Evolutionary conservation across 106 monocot species (phyloP).

Genomic region (Xerophyta viscosa): DNA sequence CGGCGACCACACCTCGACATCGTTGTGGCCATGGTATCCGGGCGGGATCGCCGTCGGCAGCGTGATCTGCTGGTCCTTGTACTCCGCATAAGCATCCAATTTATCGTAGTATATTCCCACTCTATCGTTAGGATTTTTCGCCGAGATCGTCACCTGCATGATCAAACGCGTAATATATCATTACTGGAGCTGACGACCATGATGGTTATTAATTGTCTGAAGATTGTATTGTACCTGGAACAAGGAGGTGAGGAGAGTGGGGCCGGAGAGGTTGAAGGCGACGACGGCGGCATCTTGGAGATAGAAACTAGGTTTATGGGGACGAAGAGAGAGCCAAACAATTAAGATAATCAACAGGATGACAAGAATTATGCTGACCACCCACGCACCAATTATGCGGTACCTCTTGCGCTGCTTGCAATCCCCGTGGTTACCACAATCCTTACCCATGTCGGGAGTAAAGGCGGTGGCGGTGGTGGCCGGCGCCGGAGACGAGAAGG

Average conservation of each 20-base stretch:
- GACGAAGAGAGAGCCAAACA: constrained; percentile 61
- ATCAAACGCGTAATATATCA: neutral
- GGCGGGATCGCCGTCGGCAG: constrained; percentile 11
- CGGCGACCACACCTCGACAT: constrained; percentile 45
- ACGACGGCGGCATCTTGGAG: constrained; percentile 34
- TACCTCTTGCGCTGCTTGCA: constrained; percentile 11
- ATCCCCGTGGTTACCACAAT: constrained; percentile 24
- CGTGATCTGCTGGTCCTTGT: constrained; percentile 44
- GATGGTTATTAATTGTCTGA: neutral
- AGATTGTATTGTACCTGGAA: constrained; percentile 9
- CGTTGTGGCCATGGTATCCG: constrained; percentile 45
- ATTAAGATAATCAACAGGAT: constrained; percentile 42
- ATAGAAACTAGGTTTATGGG: constrained; percentile 46
- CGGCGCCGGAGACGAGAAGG: neutral
- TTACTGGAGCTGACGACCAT: neutral
- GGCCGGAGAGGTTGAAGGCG: constrained; percentile 20
- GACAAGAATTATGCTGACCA: constrained; percentile 31
- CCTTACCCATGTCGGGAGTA: constrained; percentile 5
- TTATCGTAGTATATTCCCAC: constrained; percentile 57
- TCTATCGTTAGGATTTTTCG: constrained; percentile 48
- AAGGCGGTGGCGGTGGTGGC: too few relatives aligned
- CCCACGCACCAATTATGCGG: constrained; percentile 9
- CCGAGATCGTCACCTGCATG: constrained; percentile 17
- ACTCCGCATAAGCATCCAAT: constrained; percentile 39
- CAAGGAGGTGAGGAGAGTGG: constrained; percentile 16